Conservation (phyloP, 2,329 filamentous ascomycete genomes). For the Colletotrichum godetiae region DNA sequence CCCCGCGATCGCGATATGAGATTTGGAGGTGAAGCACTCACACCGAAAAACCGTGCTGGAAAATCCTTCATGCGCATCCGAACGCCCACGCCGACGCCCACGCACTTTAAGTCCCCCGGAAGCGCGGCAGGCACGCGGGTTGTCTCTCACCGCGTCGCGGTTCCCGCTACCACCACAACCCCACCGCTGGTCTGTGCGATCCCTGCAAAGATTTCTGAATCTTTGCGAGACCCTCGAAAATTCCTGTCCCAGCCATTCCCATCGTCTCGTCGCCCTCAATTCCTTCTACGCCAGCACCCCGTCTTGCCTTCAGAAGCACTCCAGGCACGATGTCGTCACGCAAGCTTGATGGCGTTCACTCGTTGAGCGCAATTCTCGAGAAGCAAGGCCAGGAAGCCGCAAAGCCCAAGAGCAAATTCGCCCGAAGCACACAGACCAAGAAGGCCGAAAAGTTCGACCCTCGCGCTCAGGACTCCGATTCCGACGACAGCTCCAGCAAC, state of each 20-base stretch:
- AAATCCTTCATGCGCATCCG: conserved; percentile 27
- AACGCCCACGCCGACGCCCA: conserved; percentile 1
- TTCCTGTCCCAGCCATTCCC: conserved; percentile 23
- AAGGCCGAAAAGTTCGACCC: conserved; percentile 37
- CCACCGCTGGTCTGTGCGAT: conserved; percentile 24
- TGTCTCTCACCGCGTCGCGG: conserved; percentile 9
- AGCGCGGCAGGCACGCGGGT: conserved; percentile 1
- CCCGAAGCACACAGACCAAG: conserved; percentile 30
- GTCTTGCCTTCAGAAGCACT: background rate
- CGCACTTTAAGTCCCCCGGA: background rate
- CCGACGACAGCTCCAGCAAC: conserved; percentile 42
- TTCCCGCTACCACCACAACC: conserved; percentile 4
- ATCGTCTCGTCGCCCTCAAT: conserved; percentile 21
- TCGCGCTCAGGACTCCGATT: conserved; percentile 31
- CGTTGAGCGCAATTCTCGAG: conserved; percentile 26
- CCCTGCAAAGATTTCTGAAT: conserved; percentile 17
- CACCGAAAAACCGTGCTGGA: conserved; percentile 11
- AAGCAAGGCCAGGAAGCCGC: conserved; percentile 17
- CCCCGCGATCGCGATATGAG: background rate
- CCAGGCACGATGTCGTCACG: conserved; percentile 32
- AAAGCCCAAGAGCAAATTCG: conserved; percentile 18
- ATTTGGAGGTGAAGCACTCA: conserved; percentile 2
- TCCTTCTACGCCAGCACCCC: conserved; percentile 2
- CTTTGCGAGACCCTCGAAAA: conserved; percentile 24
- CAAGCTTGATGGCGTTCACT: conserved; percentile 34